Conservation (phyloP, 106 monocot genomes). For the Hemerocallis citrina region DNA sequence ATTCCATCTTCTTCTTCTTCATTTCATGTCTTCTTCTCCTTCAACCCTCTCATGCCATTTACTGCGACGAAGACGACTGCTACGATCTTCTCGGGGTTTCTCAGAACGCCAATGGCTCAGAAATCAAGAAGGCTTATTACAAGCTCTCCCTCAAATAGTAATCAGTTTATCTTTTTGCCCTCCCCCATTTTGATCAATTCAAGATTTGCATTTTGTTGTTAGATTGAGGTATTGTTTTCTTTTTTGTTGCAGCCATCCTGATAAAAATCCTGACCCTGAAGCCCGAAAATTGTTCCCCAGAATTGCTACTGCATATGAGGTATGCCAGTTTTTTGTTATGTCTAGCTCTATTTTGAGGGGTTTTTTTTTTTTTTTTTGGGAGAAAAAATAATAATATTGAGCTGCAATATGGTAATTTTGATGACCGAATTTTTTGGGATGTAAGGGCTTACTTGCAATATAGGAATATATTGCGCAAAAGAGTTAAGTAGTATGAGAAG, state of each 20-base stretch:
- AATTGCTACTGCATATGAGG: constrained; percentile 96
- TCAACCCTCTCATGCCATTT: constrained; percentile 38
- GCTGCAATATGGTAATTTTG: no score
- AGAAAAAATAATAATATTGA: no score
- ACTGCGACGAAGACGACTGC: constrained; percentile 98
- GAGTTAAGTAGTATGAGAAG: no score
- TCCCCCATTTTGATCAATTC: background rate
- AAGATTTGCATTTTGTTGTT: background rate
- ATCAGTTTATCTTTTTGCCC: no score
- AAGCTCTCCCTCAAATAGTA: constrained; percentile 97
- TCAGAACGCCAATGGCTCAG: constrained; percentile 84
- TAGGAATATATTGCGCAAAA: no score
- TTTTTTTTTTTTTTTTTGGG: no score
- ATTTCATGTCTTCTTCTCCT: constrained; percentile 15
- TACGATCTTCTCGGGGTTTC: constrained; percentile 98
- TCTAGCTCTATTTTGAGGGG: no score
- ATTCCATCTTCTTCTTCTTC: background rate
- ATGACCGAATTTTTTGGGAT: no score
- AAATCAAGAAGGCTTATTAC: constrained; percentile 99
- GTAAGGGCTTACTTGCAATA: no score
- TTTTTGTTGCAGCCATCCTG: constrained; percentile 76
- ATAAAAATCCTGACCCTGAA: constrained; percentile 96
- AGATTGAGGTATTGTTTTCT: background rate
- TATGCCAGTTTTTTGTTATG: background rate
- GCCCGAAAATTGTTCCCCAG: constrained; percentile 82